phyloP scores from a whole-genome alignment of 495 filamentous ascomycete genomes.

The Penicillium cinerascens region DNA sequence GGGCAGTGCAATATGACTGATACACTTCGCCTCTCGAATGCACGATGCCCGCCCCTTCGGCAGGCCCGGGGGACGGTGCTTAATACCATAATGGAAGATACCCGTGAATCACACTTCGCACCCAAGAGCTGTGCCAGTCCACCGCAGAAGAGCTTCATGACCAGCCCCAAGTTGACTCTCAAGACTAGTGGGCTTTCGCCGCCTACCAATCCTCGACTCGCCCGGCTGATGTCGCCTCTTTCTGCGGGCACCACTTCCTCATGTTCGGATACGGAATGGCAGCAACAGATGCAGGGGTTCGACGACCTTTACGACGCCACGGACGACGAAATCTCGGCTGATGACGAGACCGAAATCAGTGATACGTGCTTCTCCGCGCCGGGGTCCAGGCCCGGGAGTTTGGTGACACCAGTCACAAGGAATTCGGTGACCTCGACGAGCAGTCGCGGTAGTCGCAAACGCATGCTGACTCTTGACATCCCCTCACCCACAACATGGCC shows the following conservation, averaged over 20 bases:
- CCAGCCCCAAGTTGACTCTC: constrained; percentile 37
- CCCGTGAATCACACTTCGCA: constrained; percentile 29
- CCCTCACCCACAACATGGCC: constrained; percentile 60
- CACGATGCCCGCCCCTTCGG: constrained; percentile 57
- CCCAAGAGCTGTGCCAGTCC: constrained; percentile 12
- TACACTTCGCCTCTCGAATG: constrained; percentile 56
- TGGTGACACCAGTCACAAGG: constrained; percentile 36
- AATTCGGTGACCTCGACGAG: constrained; percentile 39
- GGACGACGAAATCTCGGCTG: constrained; percentile 53
- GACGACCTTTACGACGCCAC: constrained; percentile 86
- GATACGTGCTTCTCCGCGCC: constrained; percentile 45
- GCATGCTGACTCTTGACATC: constrained; percentile 69
- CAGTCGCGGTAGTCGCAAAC: constrained; percentile 32
- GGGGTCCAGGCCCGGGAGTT: constrained; percentile 39
- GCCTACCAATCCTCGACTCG: constrained; percentile 26
- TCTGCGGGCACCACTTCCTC: constrained; percentile 39
- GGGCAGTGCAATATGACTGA: constrained; percentile 52
- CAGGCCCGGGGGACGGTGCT: constrained; percentile 68
- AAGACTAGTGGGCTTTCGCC: constrained; percentile 35
- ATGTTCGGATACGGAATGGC: constrained; percentile 46
- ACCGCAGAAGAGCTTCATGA: constrained; percentile 4
- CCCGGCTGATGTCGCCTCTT: constrained; percentile 34
- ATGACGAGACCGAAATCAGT: constrained; percentile 43
- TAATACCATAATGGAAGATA: constrained; percentile 88
- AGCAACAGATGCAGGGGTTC: constrained; percentile 52